Evolutionary conservation across 2,329 filamentous ascomycete genomes (phyloP).

Genomic region (Ceratocystis diversiconidia): DNA sequence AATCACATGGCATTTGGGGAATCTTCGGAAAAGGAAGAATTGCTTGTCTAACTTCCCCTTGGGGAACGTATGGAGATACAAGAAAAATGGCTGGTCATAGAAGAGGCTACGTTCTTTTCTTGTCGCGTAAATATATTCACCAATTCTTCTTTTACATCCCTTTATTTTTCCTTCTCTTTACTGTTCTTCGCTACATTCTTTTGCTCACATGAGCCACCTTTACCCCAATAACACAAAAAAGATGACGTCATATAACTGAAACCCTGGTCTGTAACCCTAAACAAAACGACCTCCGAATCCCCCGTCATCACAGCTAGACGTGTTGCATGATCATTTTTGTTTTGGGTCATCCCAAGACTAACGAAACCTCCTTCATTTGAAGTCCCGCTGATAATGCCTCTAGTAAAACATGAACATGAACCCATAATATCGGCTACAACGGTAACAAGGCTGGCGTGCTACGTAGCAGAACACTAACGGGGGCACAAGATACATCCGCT

Average conservation of each 20-base stretch:
- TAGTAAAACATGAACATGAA: background rate
- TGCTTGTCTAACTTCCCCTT: background rate
- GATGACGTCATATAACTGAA: background rate
- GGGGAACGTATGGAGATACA: background rate
- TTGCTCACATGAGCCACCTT: background rate
- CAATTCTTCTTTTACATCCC: background rate
- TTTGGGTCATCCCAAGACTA: background rate
- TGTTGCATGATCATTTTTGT: background rate
- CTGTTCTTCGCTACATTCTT: background rate
- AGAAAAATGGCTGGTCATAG: background rate
- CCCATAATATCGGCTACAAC: background rate
- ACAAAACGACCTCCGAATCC: background rate
- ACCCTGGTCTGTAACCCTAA: background rate
- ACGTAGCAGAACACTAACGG: background rate
- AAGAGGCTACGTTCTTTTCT: background rate
- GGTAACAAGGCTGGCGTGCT: background rate
- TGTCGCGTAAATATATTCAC: background rate
- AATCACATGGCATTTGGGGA: background rate
- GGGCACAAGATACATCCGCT: background rate
- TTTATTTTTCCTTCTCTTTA: background rate
- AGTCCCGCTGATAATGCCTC: background rate
- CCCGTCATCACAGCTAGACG: background rate
- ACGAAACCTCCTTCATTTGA: background rate
- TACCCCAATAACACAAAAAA: background rate
- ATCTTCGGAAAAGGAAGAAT: background rate